A percentile compares a stretch with the other conserved stretches of the same genome.
Evolutionary conservation across 345 rosid genomes (phyloP).

Genomic region (Pugionium dolabratum): DNA sequence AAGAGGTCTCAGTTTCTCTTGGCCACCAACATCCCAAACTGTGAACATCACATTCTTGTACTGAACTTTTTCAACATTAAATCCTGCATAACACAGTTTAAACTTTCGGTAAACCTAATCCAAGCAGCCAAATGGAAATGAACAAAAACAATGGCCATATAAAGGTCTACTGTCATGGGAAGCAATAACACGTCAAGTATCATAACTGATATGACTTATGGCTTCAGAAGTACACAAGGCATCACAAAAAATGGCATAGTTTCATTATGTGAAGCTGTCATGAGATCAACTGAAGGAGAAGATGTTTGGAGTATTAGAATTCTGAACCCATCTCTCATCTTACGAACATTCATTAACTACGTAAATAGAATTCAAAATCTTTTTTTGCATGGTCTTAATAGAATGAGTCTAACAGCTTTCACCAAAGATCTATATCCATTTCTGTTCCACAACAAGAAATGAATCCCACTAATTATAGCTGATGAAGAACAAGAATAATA

Average conservation of each 20-base stretch:
- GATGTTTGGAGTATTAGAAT: slow-evolving; percentile 2
- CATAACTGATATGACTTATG: neutral
- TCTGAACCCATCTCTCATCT: slow-evolving; percentile 10
- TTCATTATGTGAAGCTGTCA: neutral
- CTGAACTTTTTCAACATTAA: slow-evolving; percentile 99
- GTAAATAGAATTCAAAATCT: neutral
- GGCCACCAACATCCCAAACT: slow-evolving; percentile 99
- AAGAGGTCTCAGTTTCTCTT: slow-evolving; percentile 94
- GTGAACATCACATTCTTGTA: slow-evolving; percentile 98
- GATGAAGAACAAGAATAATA: neutral
- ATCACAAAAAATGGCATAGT: neutral
- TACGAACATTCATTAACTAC: neutral
- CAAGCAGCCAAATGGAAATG: slow-evolving; percentile 8
- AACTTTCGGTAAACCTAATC: neutral
- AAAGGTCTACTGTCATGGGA: slow-evolving; percentile 2
- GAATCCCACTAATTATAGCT: neutral
- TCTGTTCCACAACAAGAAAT: neutral
- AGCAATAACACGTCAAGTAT: slow-evolving; percentile 5
- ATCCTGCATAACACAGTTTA: slow-evolving; percentile 53
- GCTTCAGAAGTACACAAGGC: slow-evolving; percentile 1
- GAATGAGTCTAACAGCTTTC: neutral
- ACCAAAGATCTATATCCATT: neutral
- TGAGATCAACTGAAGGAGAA: neutral
- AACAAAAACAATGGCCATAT: neutral
- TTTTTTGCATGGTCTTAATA: neutral